A percentile compares a stretch with the other conserved stretches of the same genome.
phyloP scores from a whole-genome alignment of 2,329 filamentous ascomycete genomes.

The Colletotrichum sp. region DNA sequence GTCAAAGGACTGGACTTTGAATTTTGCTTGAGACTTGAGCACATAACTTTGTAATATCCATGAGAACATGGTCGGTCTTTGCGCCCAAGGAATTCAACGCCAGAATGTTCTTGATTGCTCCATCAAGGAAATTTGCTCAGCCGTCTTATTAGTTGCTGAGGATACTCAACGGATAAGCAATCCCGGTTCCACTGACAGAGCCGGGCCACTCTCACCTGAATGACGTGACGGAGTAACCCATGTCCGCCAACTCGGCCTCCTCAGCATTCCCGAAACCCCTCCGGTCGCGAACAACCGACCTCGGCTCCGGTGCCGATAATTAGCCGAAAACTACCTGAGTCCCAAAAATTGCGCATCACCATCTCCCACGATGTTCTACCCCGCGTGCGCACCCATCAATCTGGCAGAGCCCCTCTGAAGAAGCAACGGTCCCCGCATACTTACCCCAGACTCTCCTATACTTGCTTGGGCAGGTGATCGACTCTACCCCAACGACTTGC shows the following conservation, averaged over 20 bases:
- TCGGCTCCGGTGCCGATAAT: not conserved
- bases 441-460: not conserved
- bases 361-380: not conserved
- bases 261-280: not conserved
- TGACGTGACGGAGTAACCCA: not conserved
- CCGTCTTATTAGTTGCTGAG: not conserved
- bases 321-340: not conserved
- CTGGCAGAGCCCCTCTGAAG: not conserved
- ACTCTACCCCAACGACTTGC: not conserved
- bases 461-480: constrained; percentile 1
- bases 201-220: not conserved
- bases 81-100: not conserved
- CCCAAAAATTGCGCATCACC: not conserved
- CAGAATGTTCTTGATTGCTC: not conserved
- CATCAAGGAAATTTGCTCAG: not conserved
- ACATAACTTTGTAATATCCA: not conserved
- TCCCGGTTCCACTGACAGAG: not conserved
- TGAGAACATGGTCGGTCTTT: not conserved
- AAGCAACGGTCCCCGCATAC: not conserved
- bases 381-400: not conserved
- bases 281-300: not conserved
- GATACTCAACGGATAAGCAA: not conserved
- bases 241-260: not conserved
- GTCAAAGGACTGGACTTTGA: not conserved
- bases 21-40: not conserved